Evolutionary conservation across 1,284 basidiomycete species (phyloP), one percentile per base, ranked within the genome.

Genomic region (Megacollybia platyphylla): DNA sequence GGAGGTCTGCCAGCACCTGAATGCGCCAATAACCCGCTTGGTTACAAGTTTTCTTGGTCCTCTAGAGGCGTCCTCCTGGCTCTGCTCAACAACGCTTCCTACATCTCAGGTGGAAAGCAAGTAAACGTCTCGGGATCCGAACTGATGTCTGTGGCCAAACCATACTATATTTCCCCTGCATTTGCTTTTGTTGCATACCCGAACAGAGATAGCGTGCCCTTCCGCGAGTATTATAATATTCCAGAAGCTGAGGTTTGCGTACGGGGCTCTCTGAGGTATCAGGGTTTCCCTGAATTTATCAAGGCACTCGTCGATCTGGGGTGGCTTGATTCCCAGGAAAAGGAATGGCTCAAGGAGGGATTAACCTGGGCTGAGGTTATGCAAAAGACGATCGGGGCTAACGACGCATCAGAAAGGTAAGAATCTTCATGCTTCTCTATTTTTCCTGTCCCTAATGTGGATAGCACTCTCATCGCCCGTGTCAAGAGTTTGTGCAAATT

Each of bases 31-130:
- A 98, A 97, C 70, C 93, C 96, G 6, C 83, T 98, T 47, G 94
- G 96, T 26, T 98, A 97, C 81, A 97, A 97, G 65, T 97, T 98
- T 72, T 96, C 91, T 30, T 98, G 96, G 96, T 96, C 92, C 2
- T 90, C 92, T 26, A 86, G 91, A 39, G 96, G 94, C 46, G 92
- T 96, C 39, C 80, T 99, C 42, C 83, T 97, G 53, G 94, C 94
- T 5, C 76, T 97, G 45, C 79, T 94, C 54, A 98, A 97, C 73
- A 74, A 77, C 39, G 96, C 91, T 37, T 81, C 86, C n/a, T 91
- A 81, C 64, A 69, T 86, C 57, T 69, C 76, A 38, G 64, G 74
- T 44, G 79, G 83, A 35, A 63, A 87, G 61, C 62, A 72, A 36
- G 69, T 81, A 42, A 68, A 76, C 40, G 70, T 97, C 38, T 60